Percentiles rank a stretch among this genome's conserved stretches.
Evolutionary conservation across 495 filamentous ascomycete genomes (phyloP).

Genomic region (Melanomma pulvis-pyrius): DNA sequence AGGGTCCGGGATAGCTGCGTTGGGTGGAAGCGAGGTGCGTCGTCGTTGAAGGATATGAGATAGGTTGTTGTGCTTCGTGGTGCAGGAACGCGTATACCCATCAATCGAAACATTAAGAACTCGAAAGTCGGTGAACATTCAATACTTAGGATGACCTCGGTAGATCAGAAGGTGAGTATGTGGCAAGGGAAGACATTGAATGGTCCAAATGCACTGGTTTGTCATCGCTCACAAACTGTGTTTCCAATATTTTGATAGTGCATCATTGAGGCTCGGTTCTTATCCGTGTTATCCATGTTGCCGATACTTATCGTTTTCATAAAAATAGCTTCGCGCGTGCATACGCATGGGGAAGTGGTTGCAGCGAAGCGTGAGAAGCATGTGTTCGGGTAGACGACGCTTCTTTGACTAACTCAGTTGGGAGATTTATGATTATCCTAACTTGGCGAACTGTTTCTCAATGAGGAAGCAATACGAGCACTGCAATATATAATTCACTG

Average conservation of each 20-base stretch:
- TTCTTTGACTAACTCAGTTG: not conserved
- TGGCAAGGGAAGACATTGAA: not conserved
- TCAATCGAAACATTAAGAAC: not conserved
- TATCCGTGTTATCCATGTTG: not conserved
- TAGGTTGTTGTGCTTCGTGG: too few species aligned
- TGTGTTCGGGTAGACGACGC: not conserved
- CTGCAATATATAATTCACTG: not conserved
- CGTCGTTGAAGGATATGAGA: slow-evolving; percentile 12
- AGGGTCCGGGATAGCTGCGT: not conserved
- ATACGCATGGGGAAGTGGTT: not conserved
- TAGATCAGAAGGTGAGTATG: not conserved
- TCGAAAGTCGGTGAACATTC: slow-evolving; percentile 3
- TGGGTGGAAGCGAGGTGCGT: slow-evolving; percentile 10
- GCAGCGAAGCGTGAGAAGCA: not conserved
- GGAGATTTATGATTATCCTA: slow-evolving; percentile 11
- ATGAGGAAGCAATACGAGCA: slow-evolving; percentile 12
- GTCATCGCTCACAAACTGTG: slow-evolving; percentile 2
- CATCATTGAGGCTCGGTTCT: slow-evolving; percentile 2
- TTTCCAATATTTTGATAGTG: slow-evolving; percentile 12
- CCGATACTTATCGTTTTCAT: slow-evolving; percentile 23
- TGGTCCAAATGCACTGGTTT: not conserved
- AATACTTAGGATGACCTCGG: not conserved
- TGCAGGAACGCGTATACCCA: not conserved
- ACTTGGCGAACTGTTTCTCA: not conserved
- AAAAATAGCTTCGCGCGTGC: slow-evolving; percentile 3